phyloP scores from a whole-genome alignment of 305 asterid species.

The Solanum hybrid region DNA sequence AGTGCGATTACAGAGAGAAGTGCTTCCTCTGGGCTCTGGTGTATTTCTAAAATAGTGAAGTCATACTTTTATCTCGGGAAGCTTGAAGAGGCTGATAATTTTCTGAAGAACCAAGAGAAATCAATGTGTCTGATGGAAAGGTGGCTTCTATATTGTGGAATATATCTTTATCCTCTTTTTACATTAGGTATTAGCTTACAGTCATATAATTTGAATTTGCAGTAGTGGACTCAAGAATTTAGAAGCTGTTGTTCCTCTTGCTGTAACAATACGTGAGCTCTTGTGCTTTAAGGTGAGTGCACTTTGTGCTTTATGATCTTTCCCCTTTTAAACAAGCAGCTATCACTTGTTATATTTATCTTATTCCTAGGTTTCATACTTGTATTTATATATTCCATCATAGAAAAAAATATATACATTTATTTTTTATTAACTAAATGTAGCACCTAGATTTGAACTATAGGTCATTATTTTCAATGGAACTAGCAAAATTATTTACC shows the following conservation, averaged over 20 bases:
- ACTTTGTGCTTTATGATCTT: constrained; percentile 13
- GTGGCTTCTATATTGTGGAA: constrained; percentile 23
- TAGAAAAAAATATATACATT: not conserved
- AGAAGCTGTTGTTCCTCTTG: constrained; percentile 63
- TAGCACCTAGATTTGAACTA: not conserved
- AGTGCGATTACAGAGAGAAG: constrained; percentile 36
- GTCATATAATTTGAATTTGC: constrained; percentile 20
- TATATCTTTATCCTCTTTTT: not conserved
- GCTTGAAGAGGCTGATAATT: constrained; percentile 73
- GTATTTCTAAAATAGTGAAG: constrained; percentile 50
- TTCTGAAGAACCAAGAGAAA: constrained; percentile 73
- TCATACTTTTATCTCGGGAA: constrained; percentile 74
- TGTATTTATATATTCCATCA: not conserved
- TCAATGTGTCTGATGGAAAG: constrained; percentile 30
- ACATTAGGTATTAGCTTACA: constrained; percentile 8
- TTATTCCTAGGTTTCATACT: not conserved
- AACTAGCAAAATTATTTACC: not conserved
- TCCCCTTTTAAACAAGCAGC: not conserved
- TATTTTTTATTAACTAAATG: not conserved
- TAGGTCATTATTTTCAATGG: not conserved
- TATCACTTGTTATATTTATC: constrained; percentile 1
- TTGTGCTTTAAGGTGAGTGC: constrained; percentile 69
- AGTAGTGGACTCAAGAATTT: constrained; percentile 38
- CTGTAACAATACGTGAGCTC: constrained; percentile 60
- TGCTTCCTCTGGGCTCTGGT: constrained; percentile 59